Evolutionary conservation across 2,329 filamentous ascomycete species (phyloP), one percentile per base, ranked within the genome.

Genomic region (Cordyceps farinosa): DNA sequence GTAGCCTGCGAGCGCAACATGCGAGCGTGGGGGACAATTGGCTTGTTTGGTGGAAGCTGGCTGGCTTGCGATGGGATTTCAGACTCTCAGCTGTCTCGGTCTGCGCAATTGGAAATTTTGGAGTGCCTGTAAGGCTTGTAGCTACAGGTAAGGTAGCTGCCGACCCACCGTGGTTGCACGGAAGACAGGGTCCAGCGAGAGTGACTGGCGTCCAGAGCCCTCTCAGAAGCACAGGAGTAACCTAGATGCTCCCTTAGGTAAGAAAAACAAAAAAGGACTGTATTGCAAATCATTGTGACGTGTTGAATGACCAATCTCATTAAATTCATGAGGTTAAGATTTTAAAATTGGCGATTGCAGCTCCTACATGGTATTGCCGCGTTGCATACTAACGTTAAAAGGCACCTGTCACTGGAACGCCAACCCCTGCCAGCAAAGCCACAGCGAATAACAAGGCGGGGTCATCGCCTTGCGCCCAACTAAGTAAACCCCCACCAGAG

Each of bases 1-100:
- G 68, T 61, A 0, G 68, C 64, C 60, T 70, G 67, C 52, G 71
- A 67, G 61, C 70, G 70, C 50, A 76, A 71, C 75, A 76, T 77
- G 63, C 56, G 22, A n/a, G 29, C 34, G n/a, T 56, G 57, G 56
- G 50, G 29, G 30, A 52, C 63, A 62, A 64, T 64, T 36, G 52
- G 54, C 52, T 48, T 47, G 47, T 59, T 50, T 3, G 40, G 27
- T 47, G 22, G 30, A 36, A 45, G 48, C 47, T 44, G 47, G 27
- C n/a, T 30, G 17, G 6, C 17, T 3, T 22, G 17, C 9, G 36
- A 50, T 17, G 36, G 11, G 29, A 36, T 10, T 22, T 34, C 7
- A 8, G 36, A 40, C n/a, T 50, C 47, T n/a, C 3, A 22, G 40
- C 47, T 34, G 13, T 30, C n/a, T 22, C 9, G 4, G 32, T 8